Percentiles rank a stretch among this genome's conserved stretches.
Evolutionary conservation across 768 basidiomycete genomes (phyloP).

Genomic region (Lactifluus piperatus): DNA sequence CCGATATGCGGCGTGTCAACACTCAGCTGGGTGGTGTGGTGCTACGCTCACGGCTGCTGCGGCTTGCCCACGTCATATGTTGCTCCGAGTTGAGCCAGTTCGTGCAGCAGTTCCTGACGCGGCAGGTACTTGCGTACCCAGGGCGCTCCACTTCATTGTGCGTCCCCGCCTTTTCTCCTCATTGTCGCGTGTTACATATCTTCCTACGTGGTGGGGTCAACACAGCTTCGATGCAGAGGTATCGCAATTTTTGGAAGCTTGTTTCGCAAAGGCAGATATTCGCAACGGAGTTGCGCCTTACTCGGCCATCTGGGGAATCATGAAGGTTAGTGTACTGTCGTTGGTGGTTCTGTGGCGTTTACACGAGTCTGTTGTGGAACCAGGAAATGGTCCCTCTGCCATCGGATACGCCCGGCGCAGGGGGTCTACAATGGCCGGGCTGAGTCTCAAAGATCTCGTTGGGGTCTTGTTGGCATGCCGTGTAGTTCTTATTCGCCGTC

Average conservation of each 20-base stretch:
- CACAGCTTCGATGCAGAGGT: slow-evolving; percentile 14
- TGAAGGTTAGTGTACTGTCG: slow-evolving; percentile 4
- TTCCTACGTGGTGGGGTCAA: background rate
- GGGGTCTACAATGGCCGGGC: slow-evolving; percentile 9
- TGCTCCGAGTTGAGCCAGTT: slow-evolving; percentile 7
- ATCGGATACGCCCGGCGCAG: slow-evolving; percentile 6
- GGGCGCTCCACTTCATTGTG: slow-evolving; percentile 7
- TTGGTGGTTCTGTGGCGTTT: background rate
- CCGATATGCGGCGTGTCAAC: background rate
- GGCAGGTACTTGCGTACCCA: slow-evolving; percentile 6
- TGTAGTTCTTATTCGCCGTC: background rate
- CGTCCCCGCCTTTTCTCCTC: background rate
- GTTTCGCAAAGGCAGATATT: background rate
- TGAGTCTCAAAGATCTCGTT: background rate
- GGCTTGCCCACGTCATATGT: slow-evolving; percentile 5
- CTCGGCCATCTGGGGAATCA: background rate
- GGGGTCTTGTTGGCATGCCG: background rate
- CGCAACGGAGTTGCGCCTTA: background rate
- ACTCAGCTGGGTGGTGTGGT: slow-evolving; percentile 3
- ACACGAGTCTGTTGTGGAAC: background rate
- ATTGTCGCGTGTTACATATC: no score
- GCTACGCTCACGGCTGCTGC: slow-evolving; percentile 3
- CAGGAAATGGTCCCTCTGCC: slow-evolving; percentile 12
- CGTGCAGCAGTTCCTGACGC: slow-evolving; percentile 8
- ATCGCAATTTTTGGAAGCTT: background rate